Evolutionary conservation across 2,329 filamentous ascomycete genomes (phyloP), one percentile per base, ranked within the genome.

Genomic region (Aspergillus fijiensis): DNA sequence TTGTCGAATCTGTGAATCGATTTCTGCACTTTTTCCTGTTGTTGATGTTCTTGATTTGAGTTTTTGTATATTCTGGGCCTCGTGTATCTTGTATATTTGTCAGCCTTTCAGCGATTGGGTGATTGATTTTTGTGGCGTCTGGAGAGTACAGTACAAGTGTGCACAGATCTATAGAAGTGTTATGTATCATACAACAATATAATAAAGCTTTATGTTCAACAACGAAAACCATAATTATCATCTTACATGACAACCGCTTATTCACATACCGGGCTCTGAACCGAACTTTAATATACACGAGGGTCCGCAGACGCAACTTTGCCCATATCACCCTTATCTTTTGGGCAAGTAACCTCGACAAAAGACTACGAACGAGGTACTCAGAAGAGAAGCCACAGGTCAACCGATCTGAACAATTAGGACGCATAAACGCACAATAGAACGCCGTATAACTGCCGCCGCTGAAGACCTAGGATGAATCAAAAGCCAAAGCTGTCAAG

Each of bases 401-500:
- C 33, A 19, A 45, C 14, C 39, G 39, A 45, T 45, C 14, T 10
- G 39, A 19, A 45, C 39, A 19, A 35, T 35, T 6, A 35, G 33
- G 12, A 16, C 14, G 33, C 33, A 35, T 12, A 6, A 16, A 6
- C 12, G 33, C 2, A 35, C 33, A 35, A 29, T 29, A 29, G 7
- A 29, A 9, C 9, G 7, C 7, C 7, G 5, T 35, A n/a, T 19
- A 19, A 45, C 39, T 12, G 4, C 16, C 16, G 16, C 16, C 4
- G 39, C 5, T 45, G 39, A 29, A 29, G 27, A 29, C 16, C 16
- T 16, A 42, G 21, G 54, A 51, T 51, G 27, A 23, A 23, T 55
- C 65, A 98, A 72, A 98, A 95, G 1, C 94, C 94, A 83, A 98
- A 98, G 74, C 86, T 93, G 80, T 98, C 94, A 68, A 98, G 81